Base-by-base conservation (phyloP, 768 basidiomycete genomes). In the Lepiota brunneoincarnata region DNA sequence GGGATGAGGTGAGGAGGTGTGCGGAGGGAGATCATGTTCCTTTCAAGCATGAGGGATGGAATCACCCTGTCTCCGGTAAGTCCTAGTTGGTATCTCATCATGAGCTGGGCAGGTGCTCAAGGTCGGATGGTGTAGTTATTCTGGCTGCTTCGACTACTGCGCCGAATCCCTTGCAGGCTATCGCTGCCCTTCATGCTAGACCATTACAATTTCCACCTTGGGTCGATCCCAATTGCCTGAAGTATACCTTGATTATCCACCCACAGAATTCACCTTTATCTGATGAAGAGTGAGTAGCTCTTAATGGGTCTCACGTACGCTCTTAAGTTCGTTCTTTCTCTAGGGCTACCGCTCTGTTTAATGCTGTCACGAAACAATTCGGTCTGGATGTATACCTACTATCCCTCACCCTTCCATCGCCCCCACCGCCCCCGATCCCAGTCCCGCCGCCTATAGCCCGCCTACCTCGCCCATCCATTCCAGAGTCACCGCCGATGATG, bases 331-430 rank as follows among this genome's bases (percentile, higher is more conserved):
- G 44, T 47, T 49, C 55, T 39, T 40, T 23, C 18, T 55, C 11
- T 61, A 93, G 91, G 71, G 86, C 87, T 24, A 77, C 74, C 34
- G 89, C 91, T 10, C 75, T 93, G 12, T 87, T 85, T 67, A 93
- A 93, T 61, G 91, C 91, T 1, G 85, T 89, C 52, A 93, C 90
- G 77, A 92, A 89, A 67, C 91, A 92, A 65, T 89, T 81, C 67
- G 91, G 90, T 14, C 71, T 92, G 12, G 84, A 93, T 63, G 82
- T 80, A 47, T 89, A 86, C 66, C 75, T 93, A 10, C 79, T 93
- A 34, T 66, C 80, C 12, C 73, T 93, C 2, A 65, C 69, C 21
- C 70, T 91, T 21, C 87, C 87, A 11, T 78, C 73, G 6, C 77
- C 84, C 10, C 79, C 82, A 0, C 87, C 89, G 0, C 68, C 82